Conservation (phyloP, 129 eudicot genomes). For the Centella asiatica region DNA sequence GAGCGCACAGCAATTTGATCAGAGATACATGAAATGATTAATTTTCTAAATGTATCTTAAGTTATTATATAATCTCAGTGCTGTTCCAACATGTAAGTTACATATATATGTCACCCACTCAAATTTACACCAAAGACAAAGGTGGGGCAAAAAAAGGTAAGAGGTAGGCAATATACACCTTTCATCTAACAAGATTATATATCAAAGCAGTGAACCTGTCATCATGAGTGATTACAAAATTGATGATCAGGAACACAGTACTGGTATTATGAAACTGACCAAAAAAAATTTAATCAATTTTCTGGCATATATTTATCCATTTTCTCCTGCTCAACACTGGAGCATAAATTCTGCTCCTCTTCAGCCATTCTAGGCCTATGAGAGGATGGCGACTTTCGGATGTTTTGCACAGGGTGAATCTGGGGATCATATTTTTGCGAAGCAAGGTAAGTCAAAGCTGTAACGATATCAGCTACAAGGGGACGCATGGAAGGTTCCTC, state of each 20-base stretch:
- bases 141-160: background rate
- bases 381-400: slow-evolving; percentile 20
- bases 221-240: slow-evolving; percentile 15
- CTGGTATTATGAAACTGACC: background rate
- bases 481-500: slow-evolving; percentile 74
- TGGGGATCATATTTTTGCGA: slow-evolving; percentile 56
- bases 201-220: slow-evolving; percentile 7
- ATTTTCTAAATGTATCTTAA: background rate
- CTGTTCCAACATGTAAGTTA: background rate
- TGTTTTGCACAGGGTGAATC: slow-evolving; percentile 17
- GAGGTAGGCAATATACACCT: background rate
- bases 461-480: slow-evolving; percentile 59
- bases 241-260: slow-evolving; percentile 12
- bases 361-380: slow-evolving; percentile 14
- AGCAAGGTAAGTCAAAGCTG: slow-evolving; percentile 65
- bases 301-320: slow-evolving; percentile 3
- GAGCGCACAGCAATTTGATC: too few species aligned
- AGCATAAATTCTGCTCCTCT: slow-evolving; percentile 4
- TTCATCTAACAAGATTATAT: background rate
- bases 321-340: slow-evolving; percentile 8
- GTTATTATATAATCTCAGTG: background rate
- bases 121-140: slow-evolving; percentile 17
- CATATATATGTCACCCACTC: slow-evolving; percentile 18
- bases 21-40: background rate
- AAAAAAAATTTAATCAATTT: background rate